phyloP scores from a whole-genome alignment of 2,329 filamentous ascomycete genomes.

The Didymella arachidicola region DNA sequence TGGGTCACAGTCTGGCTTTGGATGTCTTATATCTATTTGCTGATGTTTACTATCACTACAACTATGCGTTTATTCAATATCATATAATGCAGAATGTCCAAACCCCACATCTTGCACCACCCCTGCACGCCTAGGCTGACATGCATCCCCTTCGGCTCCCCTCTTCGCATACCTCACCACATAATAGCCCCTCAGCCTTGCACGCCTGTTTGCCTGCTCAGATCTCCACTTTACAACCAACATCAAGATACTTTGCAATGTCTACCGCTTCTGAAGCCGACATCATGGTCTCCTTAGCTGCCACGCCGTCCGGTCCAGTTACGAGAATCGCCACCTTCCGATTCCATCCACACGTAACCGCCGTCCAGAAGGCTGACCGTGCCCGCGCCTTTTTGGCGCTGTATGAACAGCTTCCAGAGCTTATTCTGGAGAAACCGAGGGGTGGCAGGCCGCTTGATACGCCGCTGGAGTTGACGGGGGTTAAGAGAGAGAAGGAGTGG shows the following conservation, averaged over 20 bases:
- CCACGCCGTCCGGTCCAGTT: constrained; percentile 15
- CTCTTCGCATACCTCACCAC: background rate
- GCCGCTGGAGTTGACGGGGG: constrained; percentile 31
- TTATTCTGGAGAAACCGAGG: constrained; percentile 26
- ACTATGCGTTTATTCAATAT: background rate
- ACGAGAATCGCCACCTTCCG: constrained; percentile 38
- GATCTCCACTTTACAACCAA: too few relatives aligned
- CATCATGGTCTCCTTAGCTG: background rate
- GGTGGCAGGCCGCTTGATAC: constrained; percentile 35
- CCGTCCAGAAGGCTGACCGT: constrained; percentile 32
- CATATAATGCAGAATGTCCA: background rate
- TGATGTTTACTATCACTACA: background rate
- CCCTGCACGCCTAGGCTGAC: background rate
- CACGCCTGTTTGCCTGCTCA: too few relatives aligned
- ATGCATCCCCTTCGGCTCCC: constrained; percentile 8
- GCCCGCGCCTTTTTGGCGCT: constrained; percentile 34
- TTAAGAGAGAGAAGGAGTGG: constrained; percentile 35
- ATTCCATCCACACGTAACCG: constrained; percentile 27
- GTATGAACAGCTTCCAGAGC: constrained; percentile 30
- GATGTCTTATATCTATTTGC: background rate
- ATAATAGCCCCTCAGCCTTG: background rate
- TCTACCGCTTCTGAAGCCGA: background rate
- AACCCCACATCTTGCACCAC: background rate
- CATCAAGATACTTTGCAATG: background rate
- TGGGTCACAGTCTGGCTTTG: background rate